Percentiles rank a stretch among this genome's conserved stretches.
phyloP scores from a whole-genome alignment of 129 eudicot genomes.

The Deinandra increscens region DNA sequence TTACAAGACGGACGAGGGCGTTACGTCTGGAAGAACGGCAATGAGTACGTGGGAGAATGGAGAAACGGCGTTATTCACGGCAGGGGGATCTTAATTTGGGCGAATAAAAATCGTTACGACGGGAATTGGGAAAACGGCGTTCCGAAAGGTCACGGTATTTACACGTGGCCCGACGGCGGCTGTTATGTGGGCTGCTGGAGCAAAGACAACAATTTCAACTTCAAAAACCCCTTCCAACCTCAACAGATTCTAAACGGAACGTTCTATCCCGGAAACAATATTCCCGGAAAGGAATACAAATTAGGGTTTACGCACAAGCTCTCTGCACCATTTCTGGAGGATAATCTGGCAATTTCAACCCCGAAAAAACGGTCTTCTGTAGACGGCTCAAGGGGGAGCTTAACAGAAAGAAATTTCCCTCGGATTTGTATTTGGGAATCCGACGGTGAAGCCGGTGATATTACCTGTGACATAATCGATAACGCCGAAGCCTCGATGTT shows the following conservation, averaged over 20 bases:
- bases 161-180: conserved; percentile 79
- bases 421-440: conserved; percentile 88
- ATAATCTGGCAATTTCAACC: conserved; percentile 23
- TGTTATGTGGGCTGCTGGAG: conserved; percentile 74
- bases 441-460: conserved; percentile 93
- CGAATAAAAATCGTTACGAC: conserved; percentile 68
- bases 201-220: conserved; percentile 29
- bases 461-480: conserved; percentile 89
- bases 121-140: conserved; percentile 86
- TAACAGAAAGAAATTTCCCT: conserved; percentile 37
- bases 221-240: conserved; percentile 32
- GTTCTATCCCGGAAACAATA: conserved; percentile 47
- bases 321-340: conserved; percentile 48
- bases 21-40: conserved; percentile 92
- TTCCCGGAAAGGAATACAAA: conserved; percentile 24
- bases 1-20: conserved; percentile 81
- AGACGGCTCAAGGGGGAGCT: conserved; percentile 31
- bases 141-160: conserved; percentile 69
- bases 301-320: conserved; percentile 36
- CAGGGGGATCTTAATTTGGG: conserved; percentile 73
- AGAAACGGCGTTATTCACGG: conserved; percentile 75
- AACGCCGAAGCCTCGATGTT: conserved; percentile 71
- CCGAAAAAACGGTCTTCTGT: conserved; percentile 59
- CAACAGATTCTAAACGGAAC: conserved; percentile 54
- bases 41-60: conserved; percentile 94